Evolutionary conservation across 2,329 filamentous ascomycete species (phyloP).

Genomic region (Volutella citrinella): DNA sequence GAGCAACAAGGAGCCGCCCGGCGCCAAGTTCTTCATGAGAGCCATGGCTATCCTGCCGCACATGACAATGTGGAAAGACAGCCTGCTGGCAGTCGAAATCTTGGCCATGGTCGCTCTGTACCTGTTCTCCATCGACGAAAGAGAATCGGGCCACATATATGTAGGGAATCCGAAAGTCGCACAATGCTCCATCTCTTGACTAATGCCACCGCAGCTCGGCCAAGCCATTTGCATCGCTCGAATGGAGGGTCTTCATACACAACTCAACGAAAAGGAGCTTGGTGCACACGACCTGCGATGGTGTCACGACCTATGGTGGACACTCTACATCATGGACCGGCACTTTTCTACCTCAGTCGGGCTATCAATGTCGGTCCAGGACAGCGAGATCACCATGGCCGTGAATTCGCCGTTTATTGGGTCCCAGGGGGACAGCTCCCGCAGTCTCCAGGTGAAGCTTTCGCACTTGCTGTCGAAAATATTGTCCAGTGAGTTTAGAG

Average conservation of each 20-base stretch:
- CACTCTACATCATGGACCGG: constrained; percentile 37
- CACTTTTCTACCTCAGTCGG: constrained; percentile 38
- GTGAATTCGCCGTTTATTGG: constrained; percentile 24
- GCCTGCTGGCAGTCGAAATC: constrained; percentile 35
- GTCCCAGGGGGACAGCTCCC: constrained; percentile 26
- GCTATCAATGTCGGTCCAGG: constrained; percentile 35
- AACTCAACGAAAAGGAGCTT: constrained; percentile 35
- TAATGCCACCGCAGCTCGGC: constrained; percentile 25
- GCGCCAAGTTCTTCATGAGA: constrained; percentile 29
- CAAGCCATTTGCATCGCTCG: constrained; percentile 40
- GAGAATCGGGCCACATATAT: constrained; percentile 31
- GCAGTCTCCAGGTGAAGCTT: constrained; percentile 34
- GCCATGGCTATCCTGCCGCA: constrained; percentile 36
- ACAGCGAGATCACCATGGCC: constrained; percentile 36
- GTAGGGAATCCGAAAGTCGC: constrained; percentile 7
- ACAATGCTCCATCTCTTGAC: neutral
- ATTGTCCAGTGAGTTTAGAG: constrained; percentile 31
- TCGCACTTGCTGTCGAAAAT: constrained; percentile 35
- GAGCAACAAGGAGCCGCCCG: constrained; percentile 30
- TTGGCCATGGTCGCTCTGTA: constrained; percentile 35
- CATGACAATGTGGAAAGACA: constrained; percentile 33
- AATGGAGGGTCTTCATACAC: constrained; percentile 38
- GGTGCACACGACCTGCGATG: constrained; percentile 27
- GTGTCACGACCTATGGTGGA: constrained; percentile 40
- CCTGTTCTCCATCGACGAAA: constrained; percentile 35